phyloP scores from a whole-genome alignment of 176 grass and related monocot species.

The Oropetium thomaeum region DNA sequence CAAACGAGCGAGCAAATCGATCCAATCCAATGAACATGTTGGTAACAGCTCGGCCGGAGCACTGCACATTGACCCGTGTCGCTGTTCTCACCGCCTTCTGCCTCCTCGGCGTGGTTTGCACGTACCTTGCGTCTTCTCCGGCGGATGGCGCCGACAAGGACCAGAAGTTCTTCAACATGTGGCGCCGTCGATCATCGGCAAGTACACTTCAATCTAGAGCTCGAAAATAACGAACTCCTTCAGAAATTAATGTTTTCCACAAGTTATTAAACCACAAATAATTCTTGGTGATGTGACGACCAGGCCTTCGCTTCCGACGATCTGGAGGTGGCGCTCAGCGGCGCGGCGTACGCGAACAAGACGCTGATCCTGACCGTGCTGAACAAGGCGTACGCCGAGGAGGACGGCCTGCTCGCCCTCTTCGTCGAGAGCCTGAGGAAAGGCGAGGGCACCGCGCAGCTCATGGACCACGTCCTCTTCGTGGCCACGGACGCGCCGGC shows the following conservation, averaged over 20 bases:
- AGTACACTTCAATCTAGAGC: neutral
- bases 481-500: constrained; percentile 46
- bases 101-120: constrained; percentile 19
- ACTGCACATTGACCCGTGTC: constrained; percentile 27
- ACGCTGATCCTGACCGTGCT: constrained; percentile 56
- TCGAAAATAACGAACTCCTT: neutral
- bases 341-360: constrained; percentile 62
- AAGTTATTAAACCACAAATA: neutral
- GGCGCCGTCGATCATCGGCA: constrained; percentile 29
- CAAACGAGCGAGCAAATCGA: neutral
- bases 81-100: constrained; percentile 7
- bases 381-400: constrained; percentile 62
- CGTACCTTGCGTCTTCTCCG: constrained; percentile 28
- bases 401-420: constrained; percentile 65
- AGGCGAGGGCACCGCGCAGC: constrained; percentile 50
- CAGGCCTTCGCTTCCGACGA: constrained; percentile 23
- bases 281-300: neutral
- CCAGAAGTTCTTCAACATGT: constrained; percentile 28
- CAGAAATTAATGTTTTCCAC: no score
- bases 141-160: constrained; percentile 1
- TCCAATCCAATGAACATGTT: neutral
- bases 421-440: constrained; percentile 54
- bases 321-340: constrained; percentile 50
- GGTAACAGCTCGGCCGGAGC: constrained; percentile 10
- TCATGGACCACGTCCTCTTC: constrained; percentile 63